phyloP scores from a whole-genome alignment of 1,284 basidiomycete species.

The Cryptococcus wingfieldii region DNA sequence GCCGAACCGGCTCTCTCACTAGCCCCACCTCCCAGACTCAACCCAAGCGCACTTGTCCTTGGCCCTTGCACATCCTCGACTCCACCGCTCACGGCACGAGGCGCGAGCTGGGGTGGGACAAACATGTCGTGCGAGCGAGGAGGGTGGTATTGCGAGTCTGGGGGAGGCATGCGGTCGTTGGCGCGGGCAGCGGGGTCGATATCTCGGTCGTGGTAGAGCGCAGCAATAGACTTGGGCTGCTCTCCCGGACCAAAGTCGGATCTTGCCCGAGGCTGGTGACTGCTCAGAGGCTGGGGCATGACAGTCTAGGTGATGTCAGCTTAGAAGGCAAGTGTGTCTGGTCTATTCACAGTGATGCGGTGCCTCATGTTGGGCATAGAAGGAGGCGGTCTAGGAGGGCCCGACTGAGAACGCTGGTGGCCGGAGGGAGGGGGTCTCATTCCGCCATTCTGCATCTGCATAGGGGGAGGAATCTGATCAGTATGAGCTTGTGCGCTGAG shows the following conservation, averaged over 20 bases:
- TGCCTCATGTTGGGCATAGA: constrained; percentile 31
- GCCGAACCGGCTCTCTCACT: not conserved
- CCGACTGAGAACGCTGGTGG: not conserved
- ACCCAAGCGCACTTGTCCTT: constrained; percentile 26
- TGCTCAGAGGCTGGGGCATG: constrained; percentile 23
- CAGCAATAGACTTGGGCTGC: constrained; percentile 8
- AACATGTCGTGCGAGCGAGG: constrained; percentile 20
- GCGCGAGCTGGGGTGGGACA: constrained; percentile 23
- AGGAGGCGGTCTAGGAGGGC: constrained; percentile 15
- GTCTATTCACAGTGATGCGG: constrained; percentile 22
- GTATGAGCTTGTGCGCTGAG: too few species aligned
- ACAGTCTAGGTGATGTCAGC: constrained; percentile 12
- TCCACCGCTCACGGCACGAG: constrained; percentile 16
- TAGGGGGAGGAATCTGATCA: not conserved
- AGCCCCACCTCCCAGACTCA: constrained; percentile 16
- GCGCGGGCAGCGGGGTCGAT: constrained; percentile 5
- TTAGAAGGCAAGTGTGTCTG: not conserved
- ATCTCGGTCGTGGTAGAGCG: constrained; percentile 7
- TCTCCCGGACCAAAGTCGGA: not conserved
- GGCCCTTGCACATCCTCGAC: constrained; percentile 25
- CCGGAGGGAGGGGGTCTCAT: too few species aligned
- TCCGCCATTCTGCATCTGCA: constrained; percentile 4
- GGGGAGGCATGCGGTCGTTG: constrained; percentile 13
- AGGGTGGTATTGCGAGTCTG: constrained; percentile 13
- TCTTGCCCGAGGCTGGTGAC: constrained; percentile 4